Evolutionary conservation across 306 rosid genomes (phyloP).

Genomic region (Gynostemma pentaphyllum): DNA sequence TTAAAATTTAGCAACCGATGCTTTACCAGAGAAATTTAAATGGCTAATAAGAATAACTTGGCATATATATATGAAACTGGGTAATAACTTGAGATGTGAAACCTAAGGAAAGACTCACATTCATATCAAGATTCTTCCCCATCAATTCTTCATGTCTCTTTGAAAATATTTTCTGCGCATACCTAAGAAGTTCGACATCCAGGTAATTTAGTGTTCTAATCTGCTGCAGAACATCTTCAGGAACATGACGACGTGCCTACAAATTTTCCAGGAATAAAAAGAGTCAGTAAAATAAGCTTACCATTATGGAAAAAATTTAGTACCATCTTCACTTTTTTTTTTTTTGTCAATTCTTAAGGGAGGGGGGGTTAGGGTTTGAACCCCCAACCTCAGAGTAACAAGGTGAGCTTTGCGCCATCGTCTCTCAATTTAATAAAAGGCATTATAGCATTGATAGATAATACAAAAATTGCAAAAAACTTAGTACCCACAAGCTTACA

Average conservation of each 20-base stretch:
- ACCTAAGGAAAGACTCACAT: conserved; percentile 31
- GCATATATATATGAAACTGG: background rate
- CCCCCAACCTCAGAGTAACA: too few species aligned
- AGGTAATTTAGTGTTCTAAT: conserved; percentile 65
- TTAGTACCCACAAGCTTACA: too few species aligned
- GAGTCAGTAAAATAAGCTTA: background rate
- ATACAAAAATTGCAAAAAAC: background rate
- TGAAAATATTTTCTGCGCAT: conserved; percentile 54
- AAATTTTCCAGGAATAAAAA: conserved; percentile 11
- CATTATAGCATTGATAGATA: background rate
- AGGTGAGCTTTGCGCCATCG: too few species aligned
- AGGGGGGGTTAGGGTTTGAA: too few species aligned
- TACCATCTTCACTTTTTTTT: too few species aligned
- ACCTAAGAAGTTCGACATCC: conserved; percentile 70
- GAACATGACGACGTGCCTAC: conserved; percentile 69
- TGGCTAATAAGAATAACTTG: background rate
- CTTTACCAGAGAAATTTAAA: conserved; percentile 1
- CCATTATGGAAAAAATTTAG: background rate
- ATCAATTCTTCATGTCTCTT: conserved; percentile 35
- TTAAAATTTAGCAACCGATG: too few species aligned
- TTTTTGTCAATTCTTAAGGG: too few species aligned
- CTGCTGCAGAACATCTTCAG: conserved; percentile 46
- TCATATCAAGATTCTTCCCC: conserved; percentile 21
- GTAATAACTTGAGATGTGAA: background rate
- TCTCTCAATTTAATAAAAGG: background rate